Base-by-base conservation (phyloP, 192 early-diverging fungal genomes). In the Ramicandelaber brevisporus region DNA sequence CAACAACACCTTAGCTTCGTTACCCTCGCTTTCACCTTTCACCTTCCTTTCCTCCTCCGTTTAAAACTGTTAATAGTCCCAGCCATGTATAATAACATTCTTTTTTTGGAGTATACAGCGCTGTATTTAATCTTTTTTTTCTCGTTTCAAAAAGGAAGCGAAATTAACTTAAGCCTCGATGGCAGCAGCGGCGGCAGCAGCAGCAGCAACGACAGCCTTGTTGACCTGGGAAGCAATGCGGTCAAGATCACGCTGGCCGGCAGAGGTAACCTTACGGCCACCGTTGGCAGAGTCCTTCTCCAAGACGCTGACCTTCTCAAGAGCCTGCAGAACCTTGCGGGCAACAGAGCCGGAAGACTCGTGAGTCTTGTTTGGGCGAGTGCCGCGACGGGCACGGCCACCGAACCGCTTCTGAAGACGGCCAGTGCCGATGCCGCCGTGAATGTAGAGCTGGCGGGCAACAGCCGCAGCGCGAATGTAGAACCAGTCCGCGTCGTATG, bases 401-500 rank as follows among this genome's bases (percentile, higher is more conserved):
- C 89, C 87, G 59, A 87, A 78, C 37, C 77, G 65, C 71, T 88
- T 92, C 54, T 71, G 71, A 35, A 95, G 63, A 19, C 71, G 84
- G 55, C 89, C 93, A 35, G 93, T 69, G 53, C 93, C 93, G 44
- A 88, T 78, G 42, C 70, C 65, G 11, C 38, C 40, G 53, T 65
- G 69, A 49, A 99, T 68, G 77, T 99, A 99, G 61, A 99, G 74
- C 64, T 95, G 87, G 39, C 93, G 87, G 48, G 93, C 93, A 46
- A 86, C 61, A 30, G 81, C 69, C 26, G 88, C 83, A 42, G 87
- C 85, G 43, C 87, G 86, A 37, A 90, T 55, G 68, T 89, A 99
- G 78, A 74, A 99, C 89, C 89, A 99, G 68, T 99, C 93, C 29
- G 80, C 74, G 52, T 98, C 89, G 60, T 88, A 82, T 20, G 93